A percentile compares a stretch with the other conserved stretches of the same genome.
Conservation (phyloP, 768 basidiomycete species). For the Tulasnella sp. region DNA sequence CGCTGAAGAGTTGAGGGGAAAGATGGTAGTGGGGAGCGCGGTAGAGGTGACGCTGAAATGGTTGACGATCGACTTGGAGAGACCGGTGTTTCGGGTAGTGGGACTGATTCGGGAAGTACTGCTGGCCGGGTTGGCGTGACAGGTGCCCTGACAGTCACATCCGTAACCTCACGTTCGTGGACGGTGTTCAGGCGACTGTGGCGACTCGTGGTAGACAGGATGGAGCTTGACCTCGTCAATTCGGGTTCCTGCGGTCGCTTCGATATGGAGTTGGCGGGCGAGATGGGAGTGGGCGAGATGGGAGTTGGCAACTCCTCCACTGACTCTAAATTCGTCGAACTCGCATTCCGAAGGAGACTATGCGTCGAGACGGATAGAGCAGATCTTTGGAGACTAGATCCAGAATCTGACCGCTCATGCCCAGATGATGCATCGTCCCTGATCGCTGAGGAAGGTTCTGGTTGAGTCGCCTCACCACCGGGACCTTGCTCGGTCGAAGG, state of each 20-base stretch:
- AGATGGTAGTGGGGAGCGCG: background rate
- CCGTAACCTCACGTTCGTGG: background rate
- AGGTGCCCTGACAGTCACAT: background rate
- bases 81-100: background rate
- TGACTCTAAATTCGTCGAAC: background rate
- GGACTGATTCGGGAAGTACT: background rate
- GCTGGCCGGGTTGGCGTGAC: background rate
- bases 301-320: background rate
- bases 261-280: constrained; percentile 1
- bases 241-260: background rate
- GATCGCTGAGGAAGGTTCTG: background rate
- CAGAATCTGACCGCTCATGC: background rate
- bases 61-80: background rate
- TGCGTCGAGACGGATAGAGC: background rate
- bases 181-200: background rate
- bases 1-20: background rate
- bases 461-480: background rate
- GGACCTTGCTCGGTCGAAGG: background rate
- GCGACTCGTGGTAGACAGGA: background rate
- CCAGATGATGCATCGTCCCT: background rate
- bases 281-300: background rate
- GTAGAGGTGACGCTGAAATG: background rate
- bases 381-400: background rate
- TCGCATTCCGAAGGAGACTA: background rate
- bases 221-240: background rate